phyloP scores from a whole-genome alignment of 495 filamentous ascomycete species.

The Clohesyomyces aquaticus region DNA sequence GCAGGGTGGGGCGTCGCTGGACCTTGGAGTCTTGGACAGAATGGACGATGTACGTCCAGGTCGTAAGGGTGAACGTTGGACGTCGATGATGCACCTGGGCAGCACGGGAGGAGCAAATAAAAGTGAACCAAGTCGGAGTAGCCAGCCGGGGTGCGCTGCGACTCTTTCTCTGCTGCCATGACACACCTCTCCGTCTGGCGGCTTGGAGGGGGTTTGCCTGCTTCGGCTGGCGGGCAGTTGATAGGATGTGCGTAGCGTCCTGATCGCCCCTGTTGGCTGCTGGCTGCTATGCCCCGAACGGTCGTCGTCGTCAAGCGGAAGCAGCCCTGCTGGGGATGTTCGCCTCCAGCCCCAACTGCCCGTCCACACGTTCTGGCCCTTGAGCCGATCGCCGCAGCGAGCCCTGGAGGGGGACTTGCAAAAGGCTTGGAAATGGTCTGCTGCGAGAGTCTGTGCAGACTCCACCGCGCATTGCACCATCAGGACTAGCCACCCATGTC shows the following conservation, averaged over 20 bases:
- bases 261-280: conserved; percentile 23
- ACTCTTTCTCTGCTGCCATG: conserved; percentile 32
- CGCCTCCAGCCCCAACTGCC: conserved; percentile 16
- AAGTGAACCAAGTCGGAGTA: no score
- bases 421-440: no score
- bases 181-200: conserved; percentile 33
- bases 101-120: neutral
- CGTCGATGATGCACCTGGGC: neutral
- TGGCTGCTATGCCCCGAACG: conserved; percentile 12
- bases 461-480: neutral
- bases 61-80: neutral
- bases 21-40: neutral
- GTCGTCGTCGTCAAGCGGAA: conserved; percentile 20
- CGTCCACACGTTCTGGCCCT: conserved; percentile 32
- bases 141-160: conserved; percentile 5
- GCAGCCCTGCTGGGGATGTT: conserved; percentile 23
- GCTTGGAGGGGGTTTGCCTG: conserved; percentile 34
- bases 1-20: neutral
- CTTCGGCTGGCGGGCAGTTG: conserved; percentile 19
- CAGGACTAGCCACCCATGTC: neutral
- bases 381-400: conserved; percentile 34
- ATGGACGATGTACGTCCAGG: neutral
- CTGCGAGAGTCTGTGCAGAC: neutral
- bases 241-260: conserved; percentile 16
- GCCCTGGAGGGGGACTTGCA: no score